phyloP scores from a whole-genome alignment of 2,329 filamentous ascomycete species.

The Phyllosticta citribraziliensis region DNA sequence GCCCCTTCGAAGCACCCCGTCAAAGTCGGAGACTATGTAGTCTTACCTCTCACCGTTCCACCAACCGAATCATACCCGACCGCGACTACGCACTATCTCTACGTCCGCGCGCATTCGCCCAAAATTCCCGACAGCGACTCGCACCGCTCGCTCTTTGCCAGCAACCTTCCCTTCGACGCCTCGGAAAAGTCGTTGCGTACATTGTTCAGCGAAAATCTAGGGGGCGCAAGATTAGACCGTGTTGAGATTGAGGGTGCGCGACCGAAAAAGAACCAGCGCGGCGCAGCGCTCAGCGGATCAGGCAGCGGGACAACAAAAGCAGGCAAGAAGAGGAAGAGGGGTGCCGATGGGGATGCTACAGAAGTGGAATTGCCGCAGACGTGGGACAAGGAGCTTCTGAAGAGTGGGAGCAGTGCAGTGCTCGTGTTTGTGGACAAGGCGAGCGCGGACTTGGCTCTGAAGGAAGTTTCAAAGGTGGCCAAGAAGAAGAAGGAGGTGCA shows the following conservation, averaged over 20 bases:
- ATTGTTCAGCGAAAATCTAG: slow-evolving; percentile 65
- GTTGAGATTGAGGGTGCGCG: slow-evolving; percentile 63
- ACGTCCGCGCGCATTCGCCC: slow-evolving; percentile 74
- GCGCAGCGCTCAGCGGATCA: slow-evolving; percentile 18
- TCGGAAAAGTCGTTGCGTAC: slow-evolving; percentile 67
- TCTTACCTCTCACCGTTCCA: slow-evolving; percentile 60
- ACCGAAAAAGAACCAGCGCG: slow-evolving; percentile 27
- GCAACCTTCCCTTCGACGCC: slow-evolving; percentile 78
- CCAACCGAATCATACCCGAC: slow-evolving; percentile 51
- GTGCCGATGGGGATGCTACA: slow-evolving; percentile 26
- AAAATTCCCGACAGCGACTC: slow-evolving; percentile 55
- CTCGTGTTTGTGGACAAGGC: slow-evolving; percentile 75
- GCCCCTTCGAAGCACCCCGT: slow-evolving; percentile 14
- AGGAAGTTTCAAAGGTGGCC: slow-evolving; percentile 55
- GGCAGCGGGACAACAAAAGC: slow-evolving; percentile 24
- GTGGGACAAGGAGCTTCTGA: slow-evolving; percentile 63
- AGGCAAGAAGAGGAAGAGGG: slow-evolving; percentile 48
- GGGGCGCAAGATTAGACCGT: slow-evolving; percentile 66
- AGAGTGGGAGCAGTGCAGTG: slow-evolving; percentile 69
- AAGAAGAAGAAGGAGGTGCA: slow-evolving; percentile 49
- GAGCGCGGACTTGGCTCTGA: slow-evolving; percentile 66
- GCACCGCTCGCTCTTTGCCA: slow-evolving; percentile 72
- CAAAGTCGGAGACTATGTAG: slow-evolving; percentile 51
- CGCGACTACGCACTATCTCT: slow-evolving; percentile 68
- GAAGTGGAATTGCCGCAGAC: slow-evolving; percentile 51